Evolutionary conservation across 2,329 filamentous ascomycete species (phyloP), one percentile per base, ranked within the genome.

Genomic region (Fusarium dimerum): DNA sequence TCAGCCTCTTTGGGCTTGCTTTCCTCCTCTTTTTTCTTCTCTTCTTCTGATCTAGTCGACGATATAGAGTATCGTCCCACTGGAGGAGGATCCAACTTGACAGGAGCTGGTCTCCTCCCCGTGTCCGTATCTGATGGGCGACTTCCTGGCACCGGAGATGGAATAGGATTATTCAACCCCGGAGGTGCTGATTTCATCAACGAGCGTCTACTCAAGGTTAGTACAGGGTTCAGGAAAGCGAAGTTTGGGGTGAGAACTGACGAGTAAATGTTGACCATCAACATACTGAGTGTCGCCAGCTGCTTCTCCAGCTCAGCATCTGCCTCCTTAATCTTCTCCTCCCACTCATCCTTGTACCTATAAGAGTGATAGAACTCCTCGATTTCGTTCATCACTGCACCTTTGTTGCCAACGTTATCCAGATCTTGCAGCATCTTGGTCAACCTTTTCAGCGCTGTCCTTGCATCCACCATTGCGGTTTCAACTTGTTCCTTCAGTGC

Each of bases 191-290:
- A 66, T 26, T 68, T 70, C 49, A 64, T 64, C 3, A 71, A 45
- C 11, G 68, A 62, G 10, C 67, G 64, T 5, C 68, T 70, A 1
- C 2, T 3, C 20, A 6, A 0, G 2, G 29, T 64, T 12, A 64
- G 57, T 13, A 43, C 6, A 6, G 2, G 1, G 1, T 32, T 1
- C 10, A 11, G 11, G 32, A 10, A 12, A 15, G 11, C 13, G 45
- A 34, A 48, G 29, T 29, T 26, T 20, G 3, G 1, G 1, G 1
- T 9, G 3, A 2, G 10, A 5, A 67, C 66, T 48, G 43, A 70
- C 68, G 68, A 67, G 57, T 71, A 70, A 3, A 71, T 64, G 10
- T 68, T 70, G 3, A 67, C 61, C 68, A 71, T 70, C 1, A 70
- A 50, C 20, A 58, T 67, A 20, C 63, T 67, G 1, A 71, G 49